A percentile compares a stretch with the other conserved stretches of the same genome.
Evolutionary conservation across 305 asterid genomes (phyloP).

Genomic region (Fraxinus angustifolia): DNA sequence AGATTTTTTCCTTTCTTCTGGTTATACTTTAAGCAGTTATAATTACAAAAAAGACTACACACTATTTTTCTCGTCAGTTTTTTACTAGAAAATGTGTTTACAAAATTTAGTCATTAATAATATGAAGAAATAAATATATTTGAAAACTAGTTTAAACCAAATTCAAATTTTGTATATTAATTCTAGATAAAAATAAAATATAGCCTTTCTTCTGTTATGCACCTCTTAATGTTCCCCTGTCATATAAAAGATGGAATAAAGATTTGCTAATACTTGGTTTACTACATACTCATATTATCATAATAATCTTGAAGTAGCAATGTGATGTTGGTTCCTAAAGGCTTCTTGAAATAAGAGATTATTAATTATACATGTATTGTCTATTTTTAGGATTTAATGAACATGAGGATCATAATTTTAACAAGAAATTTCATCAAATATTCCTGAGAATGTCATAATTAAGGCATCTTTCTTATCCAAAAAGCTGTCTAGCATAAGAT

Average conservation of each 20-base stretch:
- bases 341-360: not conserved
- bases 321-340: not conserved
- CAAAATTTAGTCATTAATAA: not conserved
- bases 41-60: not conserved
- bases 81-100: not conserved
- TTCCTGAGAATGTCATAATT: slow-evolving; percentile 4
- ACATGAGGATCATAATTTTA: not conserved
- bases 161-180: not conserved
- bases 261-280: not conserved
- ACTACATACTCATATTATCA: not conserved
- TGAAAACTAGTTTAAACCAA: not conserved
- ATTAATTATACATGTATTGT: not conserved
- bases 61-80: not conserved
- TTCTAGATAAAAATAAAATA: not conserved
- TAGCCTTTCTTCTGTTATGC: not conserved
- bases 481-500: slow-evolving; percentile 11
- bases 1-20: not conserved
- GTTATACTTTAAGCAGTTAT: not conserved
- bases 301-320: not conserved
- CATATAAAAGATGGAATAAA: not conserved
- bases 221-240: not conserved
- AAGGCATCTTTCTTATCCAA: slow-evolving; percentile 11
- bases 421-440: slow-evolving; percentile 2
- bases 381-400: slow-evolving; percentile 9
- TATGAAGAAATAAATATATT: not conserved